Percentiles rank a stretch among this genome's conserved stretches.
Evolutionary conservation across 495 filamentous ascomycete species (phyloP).

Genomic region (Neurospora pannonica): DNA sequence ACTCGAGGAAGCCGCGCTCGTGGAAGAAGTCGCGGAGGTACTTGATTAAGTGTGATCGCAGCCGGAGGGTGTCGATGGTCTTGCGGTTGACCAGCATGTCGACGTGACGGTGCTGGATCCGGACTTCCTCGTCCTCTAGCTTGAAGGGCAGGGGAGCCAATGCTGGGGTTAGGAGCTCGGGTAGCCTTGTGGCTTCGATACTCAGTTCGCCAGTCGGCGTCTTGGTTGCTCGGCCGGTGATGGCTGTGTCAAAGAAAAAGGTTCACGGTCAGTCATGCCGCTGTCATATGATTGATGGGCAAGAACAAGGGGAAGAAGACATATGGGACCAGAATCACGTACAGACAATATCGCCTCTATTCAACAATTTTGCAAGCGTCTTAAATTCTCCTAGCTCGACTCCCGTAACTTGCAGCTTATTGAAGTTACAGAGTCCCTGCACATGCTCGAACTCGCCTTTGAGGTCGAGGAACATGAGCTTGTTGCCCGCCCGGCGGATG

Average conservation of each 20-base stretch:
- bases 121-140: conserved; percentile 54
- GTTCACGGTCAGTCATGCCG: not conserved
- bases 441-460: conserved; percentile 57
- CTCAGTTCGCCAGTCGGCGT: conserved; percentile 71
- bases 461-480: conserved; percentile 79
- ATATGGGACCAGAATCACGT: conserved; percentile 37
- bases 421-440: conserved; percentile 64
- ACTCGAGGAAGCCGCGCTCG: conserved; percentile 65
- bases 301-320: conserved; percentile 5
- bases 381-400: conserved; percentile 40
- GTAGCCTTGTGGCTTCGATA: conserved; percentile 54
- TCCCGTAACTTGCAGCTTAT: conserved; percentile 36
- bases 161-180: conserved; percentile 64
- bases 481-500: conserved; percentile 41
- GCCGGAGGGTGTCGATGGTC: conserved; percentile 55
- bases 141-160: conserved; percentile 63
- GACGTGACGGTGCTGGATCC: conserved; percentile 61
- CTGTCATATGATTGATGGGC: not conserved
- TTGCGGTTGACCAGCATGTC: conserved; percentile 67
- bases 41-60: conserved; percentile 66
- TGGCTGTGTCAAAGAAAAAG: conserved; percentile 20
- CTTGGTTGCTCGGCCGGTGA: conserved; percentile 63
- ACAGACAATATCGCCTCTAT: conserved; percentile 67
- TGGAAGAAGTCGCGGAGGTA: conserved; percentile 66
- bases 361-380: conserved; percentile 45